Conservation (phyloP, 352 stramenopile species). For the Globisporangium spiculum region DNA sequence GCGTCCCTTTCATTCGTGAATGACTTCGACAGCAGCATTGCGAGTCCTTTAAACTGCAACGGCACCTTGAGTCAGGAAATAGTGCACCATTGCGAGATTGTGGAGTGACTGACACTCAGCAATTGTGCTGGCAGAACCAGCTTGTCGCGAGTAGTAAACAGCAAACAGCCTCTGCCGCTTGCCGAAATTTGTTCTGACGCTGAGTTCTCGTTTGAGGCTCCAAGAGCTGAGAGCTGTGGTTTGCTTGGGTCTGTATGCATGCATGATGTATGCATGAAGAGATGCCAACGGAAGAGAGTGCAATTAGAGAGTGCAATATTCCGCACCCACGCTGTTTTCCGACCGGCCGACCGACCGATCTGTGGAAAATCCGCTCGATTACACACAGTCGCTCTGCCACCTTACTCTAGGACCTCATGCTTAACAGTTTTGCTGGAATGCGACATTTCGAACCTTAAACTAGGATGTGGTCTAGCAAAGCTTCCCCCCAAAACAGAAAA, state of each 20-base stretch:
- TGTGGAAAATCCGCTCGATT: background rate
- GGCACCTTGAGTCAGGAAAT: too few relatives aligned
- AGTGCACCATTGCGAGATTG: background rate
- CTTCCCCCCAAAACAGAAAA: background rate
- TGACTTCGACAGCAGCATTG: background rate
- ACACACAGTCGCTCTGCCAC: background rate
- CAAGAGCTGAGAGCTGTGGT: too few relatives aligned
- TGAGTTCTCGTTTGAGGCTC: background rate
- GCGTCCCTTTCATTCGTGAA: background rate
- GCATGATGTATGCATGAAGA: background rate
- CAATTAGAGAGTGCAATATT: background rate
- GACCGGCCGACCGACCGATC: background rate
- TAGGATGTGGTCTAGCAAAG: background rate
- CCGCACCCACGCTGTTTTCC: constrained; percentile 2
- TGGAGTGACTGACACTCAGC: background rate
- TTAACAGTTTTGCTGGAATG: background rate
- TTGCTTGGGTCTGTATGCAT: too few relatives aligned
- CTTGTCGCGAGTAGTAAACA: background rate
- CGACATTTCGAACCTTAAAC: background rate
- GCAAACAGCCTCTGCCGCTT: background rate
- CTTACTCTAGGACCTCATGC: background rate
- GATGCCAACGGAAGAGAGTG: background rate
- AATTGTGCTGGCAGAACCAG: background rate
- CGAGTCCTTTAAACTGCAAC: too few relatives aligned
- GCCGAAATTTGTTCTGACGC: background rate